A percentile compares a stretch with the other conserved stretches of the same genome.
phyloP scores from a whole-genome alignment of 2,329 filamentous ascomycete genomes.

The Diaporthe longicolla region DNA sequence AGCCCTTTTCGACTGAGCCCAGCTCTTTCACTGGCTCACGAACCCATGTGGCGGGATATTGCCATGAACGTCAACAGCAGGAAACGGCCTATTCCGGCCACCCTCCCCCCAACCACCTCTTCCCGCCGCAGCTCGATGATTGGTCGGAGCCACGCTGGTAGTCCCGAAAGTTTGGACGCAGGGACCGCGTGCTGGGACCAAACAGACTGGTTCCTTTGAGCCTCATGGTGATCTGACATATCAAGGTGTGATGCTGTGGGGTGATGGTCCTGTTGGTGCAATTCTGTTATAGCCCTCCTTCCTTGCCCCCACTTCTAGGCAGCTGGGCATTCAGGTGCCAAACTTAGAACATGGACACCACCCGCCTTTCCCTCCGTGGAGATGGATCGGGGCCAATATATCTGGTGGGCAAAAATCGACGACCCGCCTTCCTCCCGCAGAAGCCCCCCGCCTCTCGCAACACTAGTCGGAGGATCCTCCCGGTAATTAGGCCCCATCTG shows the following conservation, averaged over 20 bases:
- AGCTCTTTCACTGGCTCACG: conserved; percentile 20
- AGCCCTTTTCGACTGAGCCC: conserved; percentile 19
- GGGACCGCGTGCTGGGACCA: conserved; percentile 26
- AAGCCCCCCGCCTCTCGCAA: conserved; percentile 9
- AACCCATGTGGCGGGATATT: conserved; percentile 23
- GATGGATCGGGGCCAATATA: conserved; percentile 13
- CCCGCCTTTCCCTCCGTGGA: conserved; percentile 8
- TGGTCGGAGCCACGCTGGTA: conserved; percentile 12
- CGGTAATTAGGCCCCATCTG: conserved; percentile 12
- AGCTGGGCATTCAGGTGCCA: conserved; percentile 35
- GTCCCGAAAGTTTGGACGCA: conserved; percentile 34
- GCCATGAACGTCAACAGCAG: conserved; percentile 25
- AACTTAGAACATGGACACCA: conserved; percentile 37
- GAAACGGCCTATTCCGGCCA: conserved; percentile 5
- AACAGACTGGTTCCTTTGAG: conserved; percentile 36
- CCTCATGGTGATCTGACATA: conserved; percentile 34
- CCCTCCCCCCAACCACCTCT: not conserved
- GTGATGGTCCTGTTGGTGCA: not conserved
- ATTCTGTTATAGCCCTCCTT: conserved; percentile 27
- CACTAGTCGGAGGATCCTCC: conserved; percentile 27
- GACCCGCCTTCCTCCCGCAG: conserved; percentile 21
- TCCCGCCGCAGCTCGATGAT: conserved; percentile 13
- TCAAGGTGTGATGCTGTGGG: conserved; percentile 19
- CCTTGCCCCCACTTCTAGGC: conserved; percentile 16
- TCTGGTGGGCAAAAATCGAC: conserved; percentile 11